Conservation (phyloP, 1,284 basidiomycete species). For the Fistulinella cinereoalba region DNA sequence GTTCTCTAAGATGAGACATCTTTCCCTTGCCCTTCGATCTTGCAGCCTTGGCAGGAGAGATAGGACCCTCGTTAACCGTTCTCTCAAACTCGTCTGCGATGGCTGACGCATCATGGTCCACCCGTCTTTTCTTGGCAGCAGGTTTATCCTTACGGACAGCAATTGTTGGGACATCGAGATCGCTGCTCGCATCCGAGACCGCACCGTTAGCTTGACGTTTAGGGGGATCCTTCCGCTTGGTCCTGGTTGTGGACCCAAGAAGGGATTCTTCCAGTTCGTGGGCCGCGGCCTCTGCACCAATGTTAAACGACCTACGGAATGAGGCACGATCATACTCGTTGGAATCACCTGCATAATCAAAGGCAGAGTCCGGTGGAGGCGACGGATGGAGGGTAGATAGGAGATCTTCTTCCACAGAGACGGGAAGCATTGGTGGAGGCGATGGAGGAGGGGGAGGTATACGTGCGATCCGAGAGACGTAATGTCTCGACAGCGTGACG, state of each 20-base stretch:
- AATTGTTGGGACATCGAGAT: conserved; percentile 39
- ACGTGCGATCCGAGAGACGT: conserved; percentile 59
- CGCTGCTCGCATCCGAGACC: conserved; percentile 56
- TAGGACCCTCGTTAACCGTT: conserved; percentile 31
- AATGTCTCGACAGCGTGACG: conserved; percentile 58
- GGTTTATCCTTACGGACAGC: conserved; percentile 29
- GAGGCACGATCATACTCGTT: conserved; percentile 27
- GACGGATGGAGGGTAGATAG: conserved; percentile 36
- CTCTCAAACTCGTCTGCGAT: conserved; percentile 44
- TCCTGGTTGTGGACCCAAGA: conserved; percentile 28
- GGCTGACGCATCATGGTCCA: conserved; percentile 37
- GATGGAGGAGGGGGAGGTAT: conserved; percentile 54
- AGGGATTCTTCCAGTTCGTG: conserved; percentile 43
- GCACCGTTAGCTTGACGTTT: conserved; percentile 49
- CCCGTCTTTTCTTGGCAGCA: conserved; percentile 50
- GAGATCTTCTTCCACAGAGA: conserved; percentile 41
- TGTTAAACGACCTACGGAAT: conserved; percentile 22
- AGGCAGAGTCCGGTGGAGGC: conserved; percentile 31
- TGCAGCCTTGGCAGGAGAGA: conserved; percentile 21
- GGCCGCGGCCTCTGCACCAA: conserved; percentile 42
- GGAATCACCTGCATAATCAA: conserved; percentile 30
- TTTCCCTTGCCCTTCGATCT: conserved; percentile 44
- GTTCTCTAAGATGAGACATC: conserved; percentile 38
- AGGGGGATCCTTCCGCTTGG: conserved; percentile 39
- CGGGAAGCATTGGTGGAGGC: conserved; percentile 39